A percentile compares a stretch with the other conserved stretches of the same genome.
Evolutionary conservation across 2,329 filamentous ascomycete species (phyloP).

Genomic region (Chalaropsis ovoidea): DNA sequence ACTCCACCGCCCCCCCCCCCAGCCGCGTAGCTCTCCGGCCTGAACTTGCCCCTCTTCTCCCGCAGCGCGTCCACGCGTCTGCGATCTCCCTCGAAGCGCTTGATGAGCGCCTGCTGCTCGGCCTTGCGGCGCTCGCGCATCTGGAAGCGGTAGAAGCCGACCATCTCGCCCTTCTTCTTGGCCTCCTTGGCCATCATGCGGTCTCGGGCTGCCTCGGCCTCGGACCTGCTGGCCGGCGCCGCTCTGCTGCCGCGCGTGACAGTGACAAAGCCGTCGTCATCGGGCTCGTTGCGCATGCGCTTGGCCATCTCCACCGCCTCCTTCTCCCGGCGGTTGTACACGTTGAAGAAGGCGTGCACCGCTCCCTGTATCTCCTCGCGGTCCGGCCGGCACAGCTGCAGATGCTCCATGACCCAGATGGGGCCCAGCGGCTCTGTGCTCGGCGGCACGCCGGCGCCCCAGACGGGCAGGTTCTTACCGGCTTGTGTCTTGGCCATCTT

Average conservation of each 20-base stretch:
- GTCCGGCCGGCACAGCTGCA: conserved; percentile 60
- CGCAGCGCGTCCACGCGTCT: conserved; percentile 62
- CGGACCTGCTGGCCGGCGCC: conserved; percentile 64
- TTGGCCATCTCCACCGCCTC: conserved; percentile 53
- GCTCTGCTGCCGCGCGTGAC: conserved; percentile 68
- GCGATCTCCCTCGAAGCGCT: conserved; percentile 65
- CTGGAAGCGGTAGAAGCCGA: conserved; percentile 80
- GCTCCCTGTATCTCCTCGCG: conserved; percentile 53
- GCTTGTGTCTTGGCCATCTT: conserved; percentile 55
- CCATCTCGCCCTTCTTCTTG: conserved; percentile 52
- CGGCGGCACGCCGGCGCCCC: conserved; percentile 55
- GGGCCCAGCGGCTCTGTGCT: conserved; percentile 42
- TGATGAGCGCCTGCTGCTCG: conserved; percentile 57
- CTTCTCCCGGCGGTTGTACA: conserved; percentile 63
- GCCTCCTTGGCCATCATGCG: conserved; percentile 54
- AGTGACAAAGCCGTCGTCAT: conserved; percentile 92
- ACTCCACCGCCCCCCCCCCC: conserved; percentile 28
- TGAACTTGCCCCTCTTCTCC: conserved; percentile 54
- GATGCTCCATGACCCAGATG: conserved; percentile 53
- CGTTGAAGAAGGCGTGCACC: conserved; percentile 76
- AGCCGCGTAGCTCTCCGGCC: conserved; percentile 38
- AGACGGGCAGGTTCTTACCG: conserved; percentile 49
- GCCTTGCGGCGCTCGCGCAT: conserved; percentile 67
- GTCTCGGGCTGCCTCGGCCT: conserved; percentile 50
- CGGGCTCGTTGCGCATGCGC: conserved; percentile 64